Evolutionary conservation across 2,329 filamentous ascomycete genomes (phyloP).

Genomic region (Fusarium sp.): DNA sequence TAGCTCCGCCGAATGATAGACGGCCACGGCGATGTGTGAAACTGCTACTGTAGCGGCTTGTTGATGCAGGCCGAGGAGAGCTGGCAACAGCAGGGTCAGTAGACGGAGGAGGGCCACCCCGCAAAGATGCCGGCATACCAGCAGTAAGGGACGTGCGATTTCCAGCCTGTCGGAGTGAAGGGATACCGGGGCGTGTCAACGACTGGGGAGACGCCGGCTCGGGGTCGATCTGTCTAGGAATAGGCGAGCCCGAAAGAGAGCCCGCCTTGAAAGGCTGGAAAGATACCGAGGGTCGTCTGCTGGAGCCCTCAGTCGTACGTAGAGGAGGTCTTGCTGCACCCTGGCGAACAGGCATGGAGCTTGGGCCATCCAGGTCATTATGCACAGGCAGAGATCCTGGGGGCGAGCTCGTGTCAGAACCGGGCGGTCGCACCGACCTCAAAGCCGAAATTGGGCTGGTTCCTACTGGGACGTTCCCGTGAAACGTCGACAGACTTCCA

Average conservation of each 20-base stretch:
- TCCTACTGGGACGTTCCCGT: slow-evolving; percentile 82
- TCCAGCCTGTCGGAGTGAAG: slow-evolving; percentile 68
- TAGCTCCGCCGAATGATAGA: slow-evolving; percentile 81
- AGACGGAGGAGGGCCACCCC: slow-evolving; percentile 74
- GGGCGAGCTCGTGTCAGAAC: slow-evolving; percentile 75
- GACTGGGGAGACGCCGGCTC: slow-evolving; percentile 72
- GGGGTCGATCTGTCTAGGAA: slow-evolving; percentile 64
- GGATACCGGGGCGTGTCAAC: slow-evolving; percentile 63
- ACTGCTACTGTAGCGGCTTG: slow-evolving; percentile 92
- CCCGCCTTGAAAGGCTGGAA: slow-evolving; percentile 98
- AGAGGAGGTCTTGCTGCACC: slow-evolving; percentile 54
- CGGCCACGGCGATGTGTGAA: slow-evolving; percentile 89
- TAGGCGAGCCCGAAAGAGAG: slow-evolving; percentile 90
- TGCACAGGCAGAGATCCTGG: slow-evolving; percentile 66
- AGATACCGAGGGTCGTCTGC: slow-evolving; percentile 84
- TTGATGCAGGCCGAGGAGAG: slow-evolving; percentile 83
- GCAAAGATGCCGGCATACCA: slow-evolving; percentile 81
- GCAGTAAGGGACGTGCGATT: slow-evolving; percentile 82
- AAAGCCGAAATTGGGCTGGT: slow-evolving; percentile 91
- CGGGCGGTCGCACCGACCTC: slow-evolving; percentile 74
- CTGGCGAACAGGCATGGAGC: slow-evolving; percentile 68
- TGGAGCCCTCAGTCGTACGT: slow-evolving; percentile 67
- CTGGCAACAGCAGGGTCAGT: slow-evolving; percentile 78
- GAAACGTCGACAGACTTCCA: slow-evolving; percentile 90
- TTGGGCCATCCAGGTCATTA: slow-evolving; percentile 62